A percentile compares a stretch with the other conserved stretches of the same genome.
Conservation (phyloP, 805 yeast species). For the Hanseniaspora lachancei region DNA sequence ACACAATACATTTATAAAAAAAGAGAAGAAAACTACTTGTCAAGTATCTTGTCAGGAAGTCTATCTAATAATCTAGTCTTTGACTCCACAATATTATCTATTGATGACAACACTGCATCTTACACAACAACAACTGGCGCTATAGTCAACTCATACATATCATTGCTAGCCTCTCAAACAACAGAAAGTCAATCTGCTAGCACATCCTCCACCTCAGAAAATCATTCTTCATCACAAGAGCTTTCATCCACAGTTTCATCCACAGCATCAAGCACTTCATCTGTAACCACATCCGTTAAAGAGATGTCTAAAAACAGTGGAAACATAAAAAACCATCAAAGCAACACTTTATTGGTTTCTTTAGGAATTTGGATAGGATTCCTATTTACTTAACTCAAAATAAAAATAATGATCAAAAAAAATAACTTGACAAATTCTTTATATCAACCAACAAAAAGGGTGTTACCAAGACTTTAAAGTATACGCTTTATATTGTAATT, state of each 20-base stretch:
- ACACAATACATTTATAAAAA: not conserved
- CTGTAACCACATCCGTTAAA: not conserved
- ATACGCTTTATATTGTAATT: not conserved
- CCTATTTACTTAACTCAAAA: not conserved
- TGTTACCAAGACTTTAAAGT: too few species aligned
- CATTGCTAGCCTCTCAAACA: not conserved
- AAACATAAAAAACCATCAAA: not conserved
- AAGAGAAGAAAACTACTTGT: not conserved
- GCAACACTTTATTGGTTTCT: not conserved
- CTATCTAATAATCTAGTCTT: not conserved
- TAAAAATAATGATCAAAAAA: not conserved
- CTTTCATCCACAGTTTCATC: not conserved
- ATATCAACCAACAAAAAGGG: too few species aligned
- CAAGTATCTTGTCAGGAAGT: conserved; percentile 6
- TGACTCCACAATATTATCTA: not conserved
- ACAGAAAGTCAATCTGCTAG: not conserved
- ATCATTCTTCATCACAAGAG: not conserved
- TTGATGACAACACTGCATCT: not conserved
- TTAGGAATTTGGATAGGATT: not conserved
- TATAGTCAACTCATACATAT: not conserved
- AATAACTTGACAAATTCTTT: too few species aligned
- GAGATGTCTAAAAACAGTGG: not conserved
- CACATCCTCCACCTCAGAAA: not conserved
- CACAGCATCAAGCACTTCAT: not conserved
- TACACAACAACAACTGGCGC: not conserved